Percentiles rank a stretch among this genome's conserved stretches.
These are phyloP conservation scores for Leishmania aethiopica DNA, from an alignment of 208 protist species.

Conservation along the genomic window DNA sequence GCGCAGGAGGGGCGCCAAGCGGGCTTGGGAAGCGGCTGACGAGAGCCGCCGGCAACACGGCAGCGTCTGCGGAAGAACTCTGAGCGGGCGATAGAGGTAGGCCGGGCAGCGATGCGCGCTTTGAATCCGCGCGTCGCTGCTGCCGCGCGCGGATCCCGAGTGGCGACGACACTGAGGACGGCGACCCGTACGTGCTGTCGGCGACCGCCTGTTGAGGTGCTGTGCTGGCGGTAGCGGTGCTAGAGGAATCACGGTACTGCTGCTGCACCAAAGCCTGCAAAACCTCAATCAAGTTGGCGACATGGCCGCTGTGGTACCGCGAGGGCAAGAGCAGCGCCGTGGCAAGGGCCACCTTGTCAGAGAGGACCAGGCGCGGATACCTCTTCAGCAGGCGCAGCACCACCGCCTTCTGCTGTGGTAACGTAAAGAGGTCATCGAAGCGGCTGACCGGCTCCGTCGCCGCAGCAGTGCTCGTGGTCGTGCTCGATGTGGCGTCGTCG, in stretches of 20 bases:
- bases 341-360: slow-evolving; percentile 60
- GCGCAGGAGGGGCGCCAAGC: not conserved
- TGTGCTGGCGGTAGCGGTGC: not conserved
- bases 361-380: slow-evolving; percentile 47
- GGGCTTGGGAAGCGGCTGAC: not conserved
- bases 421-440: slow-evolving; percentile 21
- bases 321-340: slow-evolving; percentile 54
- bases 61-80: not conserved
- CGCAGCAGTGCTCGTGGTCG: not conserved
- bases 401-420: slow-evolving; percentile 31
- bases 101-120: not conserved
- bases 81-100: not conserved
- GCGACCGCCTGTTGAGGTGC: not conserved
- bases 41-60: not conserved
- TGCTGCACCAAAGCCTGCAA: slow-evolving; percentile 47
- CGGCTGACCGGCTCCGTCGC: slow-evolving; percentile 7
- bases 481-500: not conserved
- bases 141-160: not conserved
- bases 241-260: slow-evolving; percentile 38
- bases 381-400: slow-evolving; percentile 35
- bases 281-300: slow-evolving; percentile 38
- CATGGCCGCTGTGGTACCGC: slow-evolving; percentile 36
- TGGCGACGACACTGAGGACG: not conserved
- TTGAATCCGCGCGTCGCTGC: slow-evolving; percentile 6
- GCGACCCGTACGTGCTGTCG: not conserved